Evolutionary conservation across 2,329 filamentous ascomycete genomes (phyloP), one percentile per base, ranked within the genome.

Genomic region (Aureobasidium musti): DNA sequence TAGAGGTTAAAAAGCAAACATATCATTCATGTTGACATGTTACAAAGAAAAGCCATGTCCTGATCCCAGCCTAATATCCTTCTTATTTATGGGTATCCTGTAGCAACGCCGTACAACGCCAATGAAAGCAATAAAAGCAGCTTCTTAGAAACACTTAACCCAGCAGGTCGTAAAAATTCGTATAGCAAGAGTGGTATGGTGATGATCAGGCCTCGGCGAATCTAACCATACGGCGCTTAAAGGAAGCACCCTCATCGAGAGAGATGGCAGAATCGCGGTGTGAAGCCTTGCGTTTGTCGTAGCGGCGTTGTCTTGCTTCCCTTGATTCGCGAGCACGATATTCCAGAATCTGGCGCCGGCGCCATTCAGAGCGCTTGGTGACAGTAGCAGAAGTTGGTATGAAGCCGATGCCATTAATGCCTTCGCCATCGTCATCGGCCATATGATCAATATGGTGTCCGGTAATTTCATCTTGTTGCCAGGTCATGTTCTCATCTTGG

Each of bases 351-450:
- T 88, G 86, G 74, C 83, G 83, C 73, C 82, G 81, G 66, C 86
- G 79, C 71, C 80, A 82, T 73, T 86, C 83, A 49, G 81, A 80
- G 56, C 86, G 77, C 19, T 82, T 82, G 76, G 84, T 83, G 1
- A 84, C 85, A 35, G 86, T 82, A 47, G 84, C 83, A 19, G 86
- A 81, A 1, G 86, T 88, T 3, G 86, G 86, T 67, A 81, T 82
- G 74, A 88, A 89, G 0, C 86, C 86, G 66, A 89, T 81, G 1
- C 86, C 86, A 71, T 89, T 88, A 69, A 88, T 82, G 5, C 86
- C 86, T 65, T 85, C 84, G 3, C 86, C 86, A 73, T 89, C 86
- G 71, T 88, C 86, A 45, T 82, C 82, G 7, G 61, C 57, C 5
- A 77, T 80, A 3, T 81, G 80, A 61, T 84, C 80, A 23, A 77